Evolutionary conservation across 305 asterid genomes (phyloP).

Genomic region (Fraxinus albicans): DNA sequence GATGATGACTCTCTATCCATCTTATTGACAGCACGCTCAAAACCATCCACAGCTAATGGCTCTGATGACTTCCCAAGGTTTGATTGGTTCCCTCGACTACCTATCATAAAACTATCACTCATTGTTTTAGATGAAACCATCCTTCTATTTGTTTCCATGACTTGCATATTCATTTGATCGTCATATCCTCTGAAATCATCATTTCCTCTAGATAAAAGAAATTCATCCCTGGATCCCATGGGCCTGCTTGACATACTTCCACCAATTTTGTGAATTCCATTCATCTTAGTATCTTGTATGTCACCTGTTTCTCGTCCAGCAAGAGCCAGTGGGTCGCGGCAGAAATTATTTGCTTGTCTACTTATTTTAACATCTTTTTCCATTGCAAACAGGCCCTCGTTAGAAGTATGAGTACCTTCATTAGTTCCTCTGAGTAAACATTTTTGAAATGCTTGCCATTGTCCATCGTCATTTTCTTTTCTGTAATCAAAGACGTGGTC

Average conservation of each 20-base stretch:
- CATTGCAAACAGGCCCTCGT: slow-evolving; percentile 47
- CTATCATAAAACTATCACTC: slow-evolving; percentile 61
- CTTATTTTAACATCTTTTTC: slow-evolving; percentile 54
- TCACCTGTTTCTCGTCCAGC: slow-evolving; percentile 40
- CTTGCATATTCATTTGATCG: slow-evolving; percentile 47
- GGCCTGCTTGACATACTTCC: slow-evolving; percentile 42
- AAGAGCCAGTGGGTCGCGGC: slow-evolving; percentile 53
- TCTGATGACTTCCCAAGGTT: slow-evolving; percentile 49
- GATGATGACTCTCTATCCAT: slow-evolving; percentile 47
- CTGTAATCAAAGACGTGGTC: slow-evolving; percentile 33
- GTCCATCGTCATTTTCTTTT: slow-evolving; percentile 61
- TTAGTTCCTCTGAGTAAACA: slow-evolving; percentile 64
- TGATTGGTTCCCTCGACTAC: slow-evolving; percentile 40
- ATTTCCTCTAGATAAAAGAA: slow-evolving; percentile 36
- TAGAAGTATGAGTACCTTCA: slow-evolving; percentile 48
- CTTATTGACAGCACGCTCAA: slow-evolving; percentile 35
- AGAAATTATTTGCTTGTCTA: slow-evolving; percentile 38
- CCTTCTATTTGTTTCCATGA: slow-evolving; percentile 55
- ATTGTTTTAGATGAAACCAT: slow-evolving; percentile 45
- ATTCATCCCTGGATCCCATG: slow-evolving; percentile 50
- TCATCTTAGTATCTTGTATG: slow-evolving; percentile 45
- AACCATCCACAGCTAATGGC: slow-evolving; percentile 48
- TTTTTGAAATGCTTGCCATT: slow-evolving; percentile 92
- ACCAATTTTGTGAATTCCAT: slow-evolving; percentile 44
- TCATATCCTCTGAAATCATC: slow-evolving; percentile 37